Percentiles rank a stretch among this genome's conserved stretches.
phyloP scores from a whole-genome alignment of 768 basidiomycete species.

The Paxillus involutus region DNA sequence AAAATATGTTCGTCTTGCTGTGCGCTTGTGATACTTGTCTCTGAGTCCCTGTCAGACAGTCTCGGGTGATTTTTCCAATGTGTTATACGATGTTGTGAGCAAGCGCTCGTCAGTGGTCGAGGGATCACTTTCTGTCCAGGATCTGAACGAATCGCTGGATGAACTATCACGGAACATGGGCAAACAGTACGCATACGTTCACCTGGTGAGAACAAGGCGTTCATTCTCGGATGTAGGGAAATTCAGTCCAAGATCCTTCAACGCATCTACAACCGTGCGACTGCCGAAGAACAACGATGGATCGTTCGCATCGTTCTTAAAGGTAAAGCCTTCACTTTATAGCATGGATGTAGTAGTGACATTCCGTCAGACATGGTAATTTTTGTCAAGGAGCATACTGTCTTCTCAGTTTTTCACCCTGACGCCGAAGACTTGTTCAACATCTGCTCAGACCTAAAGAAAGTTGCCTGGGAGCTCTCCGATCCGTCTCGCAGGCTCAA shows the following conservation, averaged over 20 bases:
- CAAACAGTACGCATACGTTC: slow-evolving; percentile 55
- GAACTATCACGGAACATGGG: slow-evolving; percentile 70
- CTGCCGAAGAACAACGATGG: slow-evolving; percentile 91
- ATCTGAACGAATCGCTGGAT: slow-evolving; percentile 80
- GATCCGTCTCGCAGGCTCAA: slow-evolving; percentile 69
- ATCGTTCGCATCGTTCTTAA: slow-evolving; percentile 94
- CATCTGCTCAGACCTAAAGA: slow-evolving; percentile 94
- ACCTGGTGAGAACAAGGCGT: not conserved
- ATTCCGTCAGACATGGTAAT: slow-evolving; percentile 75
- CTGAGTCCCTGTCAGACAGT: slow-evolving; percentile 44
- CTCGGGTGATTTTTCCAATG: slow-evolving; percentile 86
- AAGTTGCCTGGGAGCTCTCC: slow-evolving; percentile 87
- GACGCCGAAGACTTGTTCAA: slow-evolving; percentile 95
- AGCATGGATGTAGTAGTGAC: not conserved
- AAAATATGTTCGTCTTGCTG: slow-evolving; percentile 48
- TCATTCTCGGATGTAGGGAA: slow-evolving; percentile 49
- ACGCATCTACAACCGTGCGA: slow-evolving; percentile 74
- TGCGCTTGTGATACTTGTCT: not conserved
- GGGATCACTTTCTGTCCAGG: slow-evolving; percentile 75
- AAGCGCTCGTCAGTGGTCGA: slow-evolving; percentile 80
- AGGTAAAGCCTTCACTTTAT: slow-evolving; percentile 46
- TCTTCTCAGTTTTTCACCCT: slow-evolving; percentile 89
- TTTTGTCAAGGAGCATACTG: slow-evolving; percentile 90
- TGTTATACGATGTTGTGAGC: slow-evolving; percentile 83
- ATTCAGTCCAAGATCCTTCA: slow-evolving; percentile 74